Evolutionary conservation across 257 asterid genomes (phyloP).

Genomic region (Solanum okadae): DNA sequence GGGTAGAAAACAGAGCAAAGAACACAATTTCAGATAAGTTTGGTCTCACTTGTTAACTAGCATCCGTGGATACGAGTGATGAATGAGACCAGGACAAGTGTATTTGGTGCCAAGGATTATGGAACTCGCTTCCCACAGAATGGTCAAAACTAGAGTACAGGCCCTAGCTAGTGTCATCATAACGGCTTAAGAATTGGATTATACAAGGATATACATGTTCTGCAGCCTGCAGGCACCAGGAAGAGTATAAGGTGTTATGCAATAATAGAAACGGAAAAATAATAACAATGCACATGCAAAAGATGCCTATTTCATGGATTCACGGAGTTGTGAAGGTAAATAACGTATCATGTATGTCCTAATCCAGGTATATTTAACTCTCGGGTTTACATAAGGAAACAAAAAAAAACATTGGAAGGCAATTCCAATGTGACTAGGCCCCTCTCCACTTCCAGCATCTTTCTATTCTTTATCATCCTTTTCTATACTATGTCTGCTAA

Average conservation of each 20-base stretch:
- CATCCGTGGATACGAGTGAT: neutral
- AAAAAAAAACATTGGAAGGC: neutral
- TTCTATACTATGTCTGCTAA: neutral
- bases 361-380: neutral
- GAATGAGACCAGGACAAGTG: neutral
- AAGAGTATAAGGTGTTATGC: neutral
- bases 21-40: neutral
- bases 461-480: neutral
- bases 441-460: neutral
- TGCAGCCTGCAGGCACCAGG: constrained; percentile 50
- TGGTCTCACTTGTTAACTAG: neutral
- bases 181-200: constrained; percentile 47
- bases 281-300: neutral
- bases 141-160: neutral
- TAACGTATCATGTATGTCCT: neutral
- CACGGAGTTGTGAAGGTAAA: neutral
- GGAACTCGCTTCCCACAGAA: neutral
- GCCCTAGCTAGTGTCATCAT: constrained; percentile 22
- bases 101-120: neutral
- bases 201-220: constrained; percentile 71
- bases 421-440: neutral
- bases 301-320: neutral
- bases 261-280: neutral
- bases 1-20: neutral
- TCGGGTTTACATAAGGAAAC: neutral